These are phyloP conservation scores for Ceratocystis huliohia DNA, from an alignment of 2,329 filamentous ascomycete species.

Conservation along the genomic window DNA sequence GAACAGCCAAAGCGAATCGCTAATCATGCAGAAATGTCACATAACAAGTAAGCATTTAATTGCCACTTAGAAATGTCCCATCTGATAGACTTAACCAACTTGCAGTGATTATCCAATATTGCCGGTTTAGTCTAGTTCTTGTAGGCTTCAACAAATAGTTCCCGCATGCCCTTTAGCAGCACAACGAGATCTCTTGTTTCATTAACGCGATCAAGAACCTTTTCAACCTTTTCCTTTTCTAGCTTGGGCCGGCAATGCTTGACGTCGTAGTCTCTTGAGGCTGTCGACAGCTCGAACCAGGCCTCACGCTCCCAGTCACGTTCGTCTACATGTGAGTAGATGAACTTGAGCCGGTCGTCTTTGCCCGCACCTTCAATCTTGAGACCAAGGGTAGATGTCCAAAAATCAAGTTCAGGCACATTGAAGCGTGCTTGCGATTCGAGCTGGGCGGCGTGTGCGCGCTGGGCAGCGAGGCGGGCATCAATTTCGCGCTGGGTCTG, in stretches of 20 bases:
- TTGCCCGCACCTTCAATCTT: conserved; percentile 78
- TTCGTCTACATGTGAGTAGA: conserved; percentile 78
- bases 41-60: neutral
- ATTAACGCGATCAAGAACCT: conserved; percentile 66
- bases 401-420: conserved; percentile 86
- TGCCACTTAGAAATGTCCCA: neutral
- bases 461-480: conserved; percentile 55
- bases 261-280: conserved; percentile 72
- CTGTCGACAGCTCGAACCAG: conserved; percentile 83
- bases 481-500: conserved; percentile 60
- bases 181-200: conserved; percentile 61
- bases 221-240: conserved; percentile 63
- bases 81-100: neutral
- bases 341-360: conserved; percentile 77
- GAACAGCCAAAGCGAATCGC: neutral
- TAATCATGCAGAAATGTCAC: neutral
- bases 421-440: conserved; percentile 81
- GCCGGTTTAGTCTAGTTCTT: conserved; percentile 27
- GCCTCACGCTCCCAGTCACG: conserved; percentile 78
- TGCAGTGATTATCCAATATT: neutral
- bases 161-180: conserved; percentile 71
- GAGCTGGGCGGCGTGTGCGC: conserved; percentile 57
- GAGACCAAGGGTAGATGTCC: conserved; percentile 81
- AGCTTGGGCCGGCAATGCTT: conserved; percentile 70
- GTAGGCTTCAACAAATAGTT: conserved; percentile 58